Evolutionary conservation across 768 basidiomycete genomes (phyloP).

Genomic region (Mycena belliarum): DNA sequence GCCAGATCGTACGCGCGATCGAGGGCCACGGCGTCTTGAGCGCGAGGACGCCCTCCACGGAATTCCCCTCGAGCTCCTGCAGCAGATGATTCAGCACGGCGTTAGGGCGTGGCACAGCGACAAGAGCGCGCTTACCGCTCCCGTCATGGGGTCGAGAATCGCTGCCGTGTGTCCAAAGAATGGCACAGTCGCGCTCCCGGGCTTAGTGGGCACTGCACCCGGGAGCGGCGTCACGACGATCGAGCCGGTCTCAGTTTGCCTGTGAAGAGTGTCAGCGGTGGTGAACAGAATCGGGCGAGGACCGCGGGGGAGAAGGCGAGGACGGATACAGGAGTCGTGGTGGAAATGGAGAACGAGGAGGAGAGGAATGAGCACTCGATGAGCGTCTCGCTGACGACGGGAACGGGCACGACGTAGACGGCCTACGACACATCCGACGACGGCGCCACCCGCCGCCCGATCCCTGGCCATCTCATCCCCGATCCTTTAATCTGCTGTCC

Average conservation of each 20-base stretch:
- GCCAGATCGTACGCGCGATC: slow-evolving; percentile 89
- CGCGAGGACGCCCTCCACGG: slow-evolving; percentile 88
- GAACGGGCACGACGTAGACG: no score
- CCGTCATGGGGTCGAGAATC: slow-evolving; percentile 83
- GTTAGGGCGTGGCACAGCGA: not conserved
- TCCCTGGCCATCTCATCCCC: no score
- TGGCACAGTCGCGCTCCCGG: slow-evolving; percentile 94
- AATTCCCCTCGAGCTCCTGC: slow-evolving; percentile 71
- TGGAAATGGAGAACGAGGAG: no score
- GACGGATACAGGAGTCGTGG: not conserved
- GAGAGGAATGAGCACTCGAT: no score
- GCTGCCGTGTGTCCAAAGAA: slow-evolving; percentile 95
- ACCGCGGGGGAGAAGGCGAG: not conserved
- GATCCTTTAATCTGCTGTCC: no score
- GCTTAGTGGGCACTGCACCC: slow-evolving; percentile 94
- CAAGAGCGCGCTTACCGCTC: slow-evolving; percentile 45
- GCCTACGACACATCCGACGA: no score
- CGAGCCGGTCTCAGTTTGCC: slow-evolving; percentile 98
- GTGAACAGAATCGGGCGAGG: not conserved
- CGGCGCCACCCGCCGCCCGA: no score
- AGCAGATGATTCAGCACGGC: not conserved
- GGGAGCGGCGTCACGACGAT: slow-evolving; percentile 96
- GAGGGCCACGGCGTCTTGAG: slow-evolving; percentile 92
- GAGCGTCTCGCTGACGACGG: no score
- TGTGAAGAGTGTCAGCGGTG: slow-evolving; percentile 25